These are phyloP conservation scores for Candida tibetensis DNA, from an alignment of 805 yeast genomes.

Conservation along the genomic window DNA sequence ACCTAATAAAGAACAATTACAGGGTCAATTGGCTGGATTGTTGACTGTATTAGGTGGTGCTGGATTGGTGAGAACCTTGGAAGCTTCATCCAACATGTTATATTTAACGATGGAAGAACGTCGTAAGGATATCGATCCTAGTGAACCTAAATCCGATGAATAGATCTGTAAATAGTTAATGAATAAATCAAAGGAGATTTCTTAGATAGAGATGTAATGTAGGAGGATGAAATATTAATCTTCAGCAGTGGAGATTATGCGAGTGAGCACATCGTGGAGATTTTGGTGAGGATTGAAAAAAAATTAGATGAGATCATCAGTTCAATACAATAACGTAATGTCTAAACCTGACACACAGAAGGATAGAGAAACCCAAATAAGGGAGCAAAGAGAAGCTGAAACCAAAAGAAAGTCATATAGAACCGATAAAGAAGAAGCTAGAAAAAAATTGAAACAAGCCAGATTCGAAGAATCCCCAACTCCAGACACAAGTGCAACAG, in stretches of 20 bases:
- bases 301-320: neutral
- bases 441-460: conserved; percentile 46
- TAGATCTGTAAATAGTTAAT: conserved; percentile 2
- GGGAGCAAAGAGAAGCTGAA: conserved; percentile 25
- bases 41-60: conserved; percentile 86
- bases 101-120: conserved; percentile 75
- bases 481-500: conserved; percentile 16
- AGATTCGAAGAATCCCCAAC: conserved; percentile 35
- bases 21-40: conserved; percentile 78
- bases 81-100: conserved; percentile 61
- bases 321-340: neutral
- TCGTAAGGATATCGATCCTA: conserved; percentile 38
- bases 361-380: conserved; percentile 17
- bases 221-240: too few species aligned
- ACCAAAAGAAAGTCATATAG: conserved; percentile 50
- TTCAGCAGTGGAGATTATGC: neutral
- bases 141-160: neutral
- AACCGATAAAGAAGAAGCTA: conserved; percentile 42
- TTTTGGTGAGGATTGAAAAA: neutral
- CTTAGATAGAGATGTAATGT: neutral
- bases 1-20: conserved; percentile 68
- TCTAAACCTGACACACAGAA: conserved; percentile 1
- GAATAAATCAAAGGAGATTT: neutral
- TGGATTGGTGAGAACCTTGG: conserved; percentile 79
- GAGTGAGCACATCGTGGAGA: neutral